Evolutionary conservation across 2,329 filamentous ascomycete genomes (phyloP), one percentile per base, ranked within the genome.

Genomic region (Hymenoscyphus infarciens): DNA sequence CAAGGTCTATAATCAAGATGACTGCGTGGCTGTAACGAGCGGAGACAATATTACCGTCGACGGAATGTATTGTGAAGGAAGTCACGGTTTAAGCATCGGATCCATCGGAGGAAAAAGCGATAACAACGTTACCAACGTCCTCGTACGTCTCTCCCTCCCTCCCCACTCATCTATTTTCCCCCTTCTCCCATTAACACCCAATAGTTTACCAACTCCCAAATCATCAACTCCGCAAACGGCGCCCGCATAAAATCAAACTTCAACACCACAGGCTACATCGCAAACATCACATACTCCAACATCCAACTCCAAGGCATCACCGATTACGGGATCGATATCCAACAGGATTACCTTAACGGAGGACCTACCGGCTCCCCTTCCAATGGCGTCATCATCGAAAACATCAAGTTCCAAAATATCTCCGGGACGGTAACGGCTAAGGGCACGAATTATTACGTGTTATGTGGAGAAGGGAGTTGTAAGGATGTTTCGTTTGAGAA

Each of bases 321-420:
- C 35, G 76, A 77, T 64, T 82, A 82, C 68, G 80, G 80, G n/a
- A 80, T 83, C 61, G 79, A 80, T 63, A 75, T 82, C 52, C 75
- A 82, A 72, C 80, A 83, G 72, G 81, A 83, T 68, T 83, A 82
- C 67, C 68, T 80, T 60, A 83, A 82, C 66, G 81, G 77, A 13
- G 76, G 76, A 3, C 70, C 76, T 5, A 77, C 74, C 6, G 77
- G 76, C 1, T 64, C 66, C 10, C 74, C 77, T 5, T 74, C 74
- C 1, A 77, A 76, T 57, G 77, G 76, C 2, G 76, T 79, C 2
- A 67, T 66, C 1, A 77, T 79, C 55, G 64, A 65, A 31, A 74
- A 73, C 60, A 56, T 79, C 2, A 63, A 68, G 7, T 75, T 78
- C 57, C 67, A 72, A 45, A 74, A 77, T 64, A 69, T 78, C 4